Evolutionary conservation across 257 asterid genomes (phyloP).

Genomic region (Anisodus tanguticus): DNA sequence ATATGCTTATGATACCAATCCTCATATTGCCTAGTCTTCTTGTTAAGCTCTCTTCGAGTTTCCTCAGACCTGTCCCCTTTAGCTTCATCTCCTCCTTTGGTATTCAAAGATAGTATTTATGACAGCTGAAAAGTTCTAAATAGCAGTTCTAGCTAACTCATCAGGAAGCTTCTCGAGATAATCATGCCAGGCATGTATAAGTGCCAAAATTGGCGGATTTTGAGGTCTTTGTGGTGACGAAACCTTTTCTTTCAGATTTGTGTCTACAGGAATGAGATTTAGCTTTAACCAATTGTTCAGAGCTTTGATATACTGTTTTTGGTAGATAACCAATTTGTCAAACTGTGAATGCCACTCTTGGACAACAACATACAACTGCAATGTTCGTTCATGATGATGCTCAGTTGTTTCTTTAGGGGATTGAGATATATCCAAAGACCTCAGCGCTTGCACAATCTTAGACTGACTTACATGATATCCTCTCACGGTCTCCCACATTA

Average conservation of each 20-base stretch:
- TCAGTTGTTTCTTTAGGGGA: constrained; percentile 85
- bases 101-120: constrained; percentile 67
- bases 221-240: constrained; percentile 76
- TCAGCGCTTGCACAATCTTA: constrained; percentile 60
- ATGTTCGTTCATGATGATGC: constrained; percentile 85
- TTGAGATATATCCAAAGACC: constrained; percentile 63
- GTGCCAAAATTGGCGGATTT: constrained; percentile 66
- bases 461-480: constrained; percentile 68
- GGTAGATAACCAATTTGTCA: constrained; percentile 68
- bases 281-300: constrained; percentile 79
- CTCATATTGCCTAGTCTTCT: constrained; percentile 67
- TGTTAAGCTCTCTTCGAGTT: constrained; percentile 64
- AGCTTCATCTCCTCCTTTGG: constrained; percentile 85
- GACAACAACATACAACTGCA: constrained; percentile 74
- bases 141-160: constrained; percentile 71
- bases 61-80: constrained; percentile 65
- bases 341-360: constrained; percentile 79
- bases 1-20: constrained; percentile 70
- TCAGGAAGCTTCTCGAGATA: constrained; percentile 76
- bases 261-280: constrained; percentile 82
- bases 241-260: constrained; percentile 73
- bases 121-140: constrained; percentile 71
- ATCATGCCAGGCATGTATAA: constrained; percentile 77
- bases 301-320: constrained; percentile 70
- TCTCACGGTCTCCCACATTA: constrained; percentile 90